Conservation (phyloP, 371 early-diverging fungal species). For the Mucor saturninus region DNA sequence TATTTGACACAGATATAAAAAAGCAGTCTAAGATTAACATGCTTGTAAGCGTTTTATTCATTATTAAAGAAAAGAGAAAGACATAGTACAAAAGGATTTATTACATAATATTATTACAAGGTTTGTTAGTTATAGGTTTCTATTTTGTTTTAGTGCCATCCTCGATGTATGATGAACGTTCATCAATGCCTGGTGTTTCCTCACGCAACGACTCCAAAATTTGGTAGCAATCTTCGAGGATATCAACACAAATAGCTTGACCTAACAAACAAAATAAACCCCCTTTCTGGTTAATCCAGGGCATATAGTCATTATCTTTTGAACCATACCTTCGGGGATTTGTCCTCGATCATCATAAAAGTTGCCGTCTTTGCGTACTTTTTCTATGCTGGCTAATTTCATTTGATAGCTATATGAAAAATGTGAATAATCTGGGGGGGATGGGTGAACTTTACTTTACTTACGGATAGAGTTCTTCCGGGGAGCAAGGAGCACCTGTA, state of each 20-base stretch:
- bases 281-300: too few relatives aligned
- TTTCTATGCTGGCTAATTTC: conserved; percentile 81
- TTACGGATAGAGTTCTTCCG: conserved; percentile 54
- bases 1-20: too few relatives aligned
- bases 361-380: conserved; percentile 82
- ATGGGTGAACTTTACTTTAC: conserved; percentile 1
- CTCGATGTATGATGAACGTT: neutral
- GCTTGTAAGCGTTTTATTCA: too few relatives aligned
- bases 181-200: neutral
- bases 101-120: conserved; percentile 7
- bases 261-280: conserved; percentile 15
- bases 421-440: too few relatives aligned
- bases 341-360: conserved; percentile 82
- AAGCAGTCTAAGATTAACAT: too few relatives aligned
- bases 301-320: too few relatives aligned
- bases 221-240: conserved; percentile 85
- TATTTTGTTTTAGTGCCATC: neutral
- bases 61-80: neutral
- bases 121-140: neutral
- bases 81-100: neutral
- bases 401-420: conserved; percentile 67
- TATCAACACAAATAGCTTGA: conserved; percentile 78
- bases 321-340: conserved; percentile 73
- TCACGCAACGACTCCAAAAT: conserved; percentile 73
- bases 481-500: conserved; percentile 75